Base-by-base conservation (phyloP, 2,329 filamentous ascomycete genomes). In the Aspergillus latus region DNA sequence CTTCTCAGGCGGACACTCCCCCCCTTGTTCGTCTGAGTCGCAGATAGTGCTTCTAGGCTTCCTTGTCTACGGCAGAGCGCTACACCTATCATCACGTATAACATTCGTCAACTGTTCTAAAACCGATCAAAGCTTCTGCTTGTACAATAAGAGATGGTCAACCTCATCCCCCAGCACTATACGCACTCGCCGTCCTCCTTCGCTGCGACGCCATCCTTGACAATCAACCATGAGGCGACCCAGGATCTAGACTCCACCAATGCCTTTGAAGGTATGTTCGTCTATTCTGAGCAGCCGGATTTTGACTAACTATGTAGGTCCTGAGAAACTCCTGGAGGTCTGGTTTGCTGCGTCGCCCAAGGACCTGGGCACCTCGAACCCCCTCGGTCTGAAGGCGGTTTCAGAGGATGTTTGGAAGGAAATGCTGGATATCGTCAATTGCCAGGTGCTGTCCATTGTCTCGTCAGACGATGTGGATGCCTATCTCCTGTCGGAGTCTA, bases 391-490 rank as follows among this genome's bases (percentile, higher is more conserved):
- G 71, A 97, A 97, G 80, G 85, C 87, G 6, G 92, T 99, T 34
- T 80, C 88, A 15, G 82, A 86, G 56, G 89, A 96, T 51, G 87
- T 85, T 49, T 99, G 94, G 94, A 95, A 95, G 74, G 87, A 87
- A 57, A 97, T 99, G 94, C 84, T 99, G 58, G 94, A 99, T 72
- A 83, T 97, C 70, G 94, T 99, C 77, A 96, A 97, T 74, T 99
- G 94, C 86, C 94, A 99, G 79, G 92, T 99, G 54, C 82, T 99
- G 54, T 99, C 94, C 3, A 88, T 96, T 60, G 85, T 99, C 62
- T 88, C 93, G 72, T 96, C 93, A 26, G 92, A 96, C 62, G 88
- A 93, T 71, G 89, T 97, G 66, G 94, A 99, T 71, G 93, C 94
- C 63, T 99, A 99, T 72, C 85, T 99, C 5, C 83, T 99, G 54